Evolutionary conservation across 2,329 filamentous ascomycete genomes (phyloP).

Genomic region (Aspergillus sp.): DNA sequence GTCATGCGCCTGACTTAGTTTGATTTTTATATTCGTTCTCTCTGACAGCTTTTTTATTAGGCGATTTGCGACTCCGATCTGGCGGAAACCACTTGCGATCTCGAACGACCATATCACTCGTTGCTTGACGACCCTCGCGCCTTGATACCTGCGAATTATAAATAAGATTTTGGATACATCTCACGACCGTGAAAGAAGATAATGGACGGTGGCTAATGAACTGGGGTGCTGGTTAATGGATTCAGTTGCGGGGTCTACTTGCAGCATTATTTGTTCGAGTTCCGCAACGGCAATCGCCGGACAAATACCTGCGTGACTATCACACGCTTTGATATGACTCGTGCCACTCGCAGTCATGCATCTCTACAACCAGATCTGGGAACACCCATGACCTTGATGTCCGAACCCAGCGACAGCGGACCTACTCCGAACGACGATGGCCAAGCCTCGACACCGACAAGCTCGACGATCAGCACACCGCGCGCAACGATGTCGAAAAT

Average conservation of each 20-base stretch:
- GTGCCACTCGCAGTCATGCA: slow-evolving; percentile 7
- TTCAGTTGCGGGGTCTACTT: not conserved
- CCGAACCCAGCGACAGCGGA: slow-evolving; percentile 3
- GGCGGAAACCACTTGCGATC: no score
- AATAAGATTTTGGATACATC: no score
- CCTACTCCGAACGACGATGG: slow-evolving; percentile 9
- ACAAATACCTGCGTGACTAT: not conserved
- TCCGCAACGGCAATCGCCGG: not conserved
- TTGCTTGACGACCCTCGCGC: no score
- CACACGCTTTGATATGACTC: slow-evolving; percentile 1
- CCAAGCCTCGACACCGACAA: slow-evolving; percentile 8
- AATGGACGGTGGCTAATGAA: not conserved
- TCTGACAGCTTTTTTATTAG: no score
- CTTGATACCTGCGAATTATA: no score
- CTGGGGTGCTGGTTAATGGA: not conserved
- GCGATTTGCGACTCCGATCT: no score
- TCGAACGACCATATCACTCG: no score
- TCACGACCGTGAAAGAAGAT: not conserved
- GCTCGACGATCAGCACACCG: slow-evolving; percentile 5
- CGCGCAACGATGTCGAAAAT: slow-evolving; percentile 7
- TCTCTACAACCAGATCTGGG: slow-evolving; percentile 1
- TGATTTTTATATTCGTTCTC: no score
- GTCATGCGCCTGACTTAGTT: no score
- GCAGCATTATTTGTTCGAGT: not conserved
- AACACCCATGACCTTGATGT: not conserved